Percentiles rank a stretch among this genome's conserved stretches.
Conservation (phyloP, 257 asterid genomes). For the Avicennia marina region DNA sequence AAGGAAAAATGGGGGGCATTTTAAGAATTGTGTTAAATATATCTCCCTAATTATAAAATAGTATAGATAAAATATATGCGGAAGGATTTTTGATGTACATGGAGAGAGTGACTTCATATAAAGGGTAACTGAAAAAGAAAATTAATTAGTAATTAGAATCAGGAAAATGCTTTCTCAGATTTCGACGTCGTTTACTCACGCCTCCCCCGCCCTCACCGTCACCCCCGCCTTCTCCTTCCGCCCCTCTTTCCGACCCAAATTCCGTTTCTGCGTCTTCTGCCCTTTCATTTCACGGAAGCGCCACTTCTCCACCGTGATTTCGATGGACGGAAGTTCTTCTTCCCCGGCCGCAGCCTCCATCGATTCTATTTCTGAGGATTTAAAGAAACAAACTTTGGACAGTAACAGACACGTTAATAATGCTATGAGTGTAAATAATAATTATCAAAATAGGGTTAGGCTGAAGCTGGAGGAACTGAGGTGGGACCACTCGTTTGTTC, state of each 20-base stretch:
- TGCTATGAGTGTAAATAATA: conserved; percentile 5
- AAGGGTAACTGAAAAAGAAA: no score
- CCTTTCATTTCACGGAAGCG: conserved; percentile 28
- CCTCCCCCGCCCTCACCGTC: conserved; percentile 34
- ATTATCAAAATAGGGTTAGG: conserved; percentile 22
- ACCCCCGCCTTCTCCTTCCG: conserved; percentile 38
- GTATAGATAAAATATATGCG: no score
- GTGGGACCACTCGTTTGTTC: conserved; percentile 89
- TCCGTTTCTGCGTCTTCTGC: conserved; percentile 27
- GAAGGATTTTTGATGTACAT: no score
- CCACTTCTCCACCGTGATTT: conserved; percentile 27
- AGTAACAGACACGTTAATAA: conserved; percentile 7
- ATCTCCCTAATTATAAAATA: no score
- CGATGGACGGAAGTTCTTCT: conserved; percentile 51
- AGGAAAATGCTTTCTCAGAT: conserved; percentile 41
- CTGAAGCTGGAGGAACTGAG: conserved; percentile 74
- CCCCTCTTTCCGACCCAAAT: conserved; percentile 23
- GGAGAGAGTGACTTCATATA: no score
- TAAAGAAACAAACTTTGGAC: conserved; percentile 52
- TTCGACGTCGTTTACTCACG: conserved; percentile 39
- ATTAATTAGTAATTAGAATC: conserved; percentile 13
- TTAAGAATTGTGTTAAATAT: no score
- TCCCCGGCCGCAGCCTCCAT: conserved; percentile 36
- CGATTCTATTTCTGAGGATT: conserved; percentile 60
- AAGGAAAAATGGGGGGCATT: no score